These are phyloP conservation scores for Leccinum broughii DNA, from an alignment of 768 basidiomycete genomes.

Conservation along the genomic window DNA sequence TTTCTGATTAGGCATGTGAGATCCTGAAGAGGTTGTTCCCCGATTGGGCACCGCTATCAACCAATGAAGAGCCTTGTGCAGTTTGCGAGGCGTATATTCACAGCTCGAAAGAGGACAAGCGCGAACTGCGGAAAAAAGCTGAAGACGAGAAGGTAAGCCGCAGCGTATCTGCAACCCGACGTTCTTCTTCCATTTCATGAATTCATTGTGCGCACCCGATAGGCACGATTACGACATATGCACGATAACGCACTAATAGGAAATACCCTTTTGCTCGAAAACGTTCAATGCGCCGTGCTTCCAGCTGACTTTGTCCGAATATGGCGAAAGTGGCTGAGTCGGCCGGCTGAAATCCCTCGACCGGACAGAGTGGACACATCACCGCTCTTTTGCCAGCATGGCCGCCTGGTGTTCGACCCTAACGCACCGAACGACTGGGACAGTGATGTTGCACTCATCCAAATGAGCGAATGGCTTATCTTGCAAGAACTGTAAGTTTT, in stretches of 20 bases:
- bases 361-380: constrained; percentile 66
- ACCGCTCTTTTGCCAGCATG: constrained; percentile 67
- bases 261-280: constrained; percentile 45
- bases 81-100: constrained; percentile 61
- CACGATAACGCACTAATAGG: constrained; percentile 53
- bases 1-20: constrained; percentile 49
- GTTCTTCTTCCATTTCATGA: constrained; percentile 22
- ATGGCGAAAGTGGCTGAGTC: constrained; percentile 72
- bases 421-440: constrained; percentile 61
- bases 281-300: constrained; percentile 56
- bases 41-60: constrained; percentile 57
- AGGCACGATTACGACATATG: constrained; percentile 68
- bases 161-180: constrained; percentile 6
- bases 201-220: constrained; percentile 15
- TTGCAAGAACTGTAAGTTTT: constrained; percentile 56
- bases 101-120: constrained; percentile 60
- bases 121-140: constrained; percentile 60
- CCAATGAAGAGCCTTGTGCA: constrained; percentile 53
- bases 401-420: constrained; percentile 63
- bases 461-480: constrained; percentile 63
- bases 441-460: constrained; percentile 54
- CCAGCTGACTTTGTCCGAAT: constrained; percentile 59
- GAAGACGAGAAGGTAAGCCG: constrained; percentile 74
- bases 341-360: constrained; percentile 53
- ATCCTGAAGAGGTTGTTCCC: constrained; percentile 63